These are phyloP conservation scores for Phlyctochytrium bullatum DNA, from an alignment of 192 early-diverging fungal genomes.

Conservation along the genomic window DNA sequence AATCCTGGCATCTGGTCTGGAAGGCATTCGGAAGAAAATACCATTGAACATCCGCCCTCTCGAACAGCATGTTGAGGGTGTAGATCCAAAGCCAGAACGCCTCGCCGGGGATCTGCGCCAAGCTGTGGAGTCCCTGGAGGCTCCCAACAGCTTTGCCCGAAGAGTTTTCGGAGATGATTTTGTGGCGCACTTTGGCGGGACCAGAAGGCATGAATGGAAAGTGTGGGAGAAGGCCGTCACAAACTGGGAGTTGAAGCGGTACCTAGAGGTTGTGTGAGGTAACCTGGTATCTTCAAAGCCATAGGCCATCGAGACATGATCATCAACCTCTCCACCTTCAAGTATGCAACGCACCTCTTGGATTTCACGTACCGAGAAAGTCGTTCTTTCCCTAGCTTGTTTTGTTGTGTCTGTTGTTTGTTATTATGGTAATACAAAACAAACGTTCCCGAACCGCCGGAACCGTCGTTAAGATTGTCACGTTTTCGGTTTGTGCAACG, in stretches of 20 bases:
- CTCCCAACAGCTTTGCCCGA: slow-evolving; percentile 62
- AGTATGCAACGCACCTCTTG: too few relatives aligned
- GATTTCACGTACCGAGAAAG: too few relatives aligned
- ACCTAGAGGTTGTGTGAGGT: slow-evolving; percentile 58
- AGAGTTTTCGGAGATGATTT: slow-evolving; percentile 71
- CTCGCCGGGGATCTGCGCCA: slow-evolving; percentile 64
- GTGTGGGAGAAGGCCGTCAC: slow-evolving; percentile 73
- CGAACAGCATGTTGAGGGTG: slow-evolving; percentile 24
- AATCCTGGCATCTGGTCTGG: slow-evolving; percentile 66
- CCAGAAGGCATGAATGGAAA: slow-evolving; percentile 72
- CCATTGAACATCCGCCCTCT: slow-evolving; percentile 25
- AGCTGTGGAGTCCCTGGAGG: slow-evolving; percentile 65
- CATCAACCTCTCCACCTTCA: too few relatives aligned
- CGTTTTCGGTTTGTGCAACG: too few relatives aligned
- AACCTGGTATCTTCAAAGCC: too few relatives aligned
- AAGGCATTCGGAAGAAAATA: slow-evolving; percentile 65
- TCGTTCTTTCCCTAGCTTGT: too few relatives aligned
- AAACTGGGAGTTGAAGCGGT: slow-evolving; percentile 66
- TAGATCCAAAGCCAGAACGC: slow-evolving; percentile 20
- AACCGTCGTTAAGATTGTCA: too few relatives aligned
- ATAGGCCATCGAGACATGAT: too few relatives aligned
- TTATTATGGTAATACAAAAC: too few relatives aligned
- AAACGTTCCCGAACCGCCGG: too few relatives aligned
- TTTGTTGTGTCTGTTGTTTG: too few relatives aligned
- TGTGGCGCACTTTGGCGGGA: slow-evolving; percentile 74